Conservation (phyloP, 2,329 filamentous ascomycete species). For the Botrytis aclada region DNA sequence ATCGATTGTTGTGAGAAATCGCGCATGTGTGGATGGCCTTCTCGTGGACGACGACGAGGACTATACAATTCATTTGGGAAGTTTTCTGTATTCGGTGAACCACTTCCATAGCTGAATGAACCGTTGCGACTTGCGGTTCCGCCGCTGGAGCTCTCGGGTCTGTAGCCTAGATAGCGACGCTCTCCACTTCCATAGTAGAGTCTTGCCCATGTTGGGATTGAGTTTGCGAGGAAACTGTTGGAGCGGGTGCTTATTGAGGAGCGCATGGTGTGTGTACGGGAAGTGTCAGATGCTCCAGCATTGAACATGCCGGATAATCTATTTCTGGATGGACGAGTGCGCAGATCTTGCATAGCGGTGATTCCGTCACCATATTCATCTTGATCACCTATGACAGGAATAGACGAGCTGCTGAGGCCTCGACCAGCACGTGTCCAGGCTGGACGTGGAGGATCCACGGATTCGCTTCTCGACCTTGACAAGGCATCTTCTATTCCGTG, state of each 20-base stretch:
- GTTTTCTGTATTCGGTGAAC: constrained; percentile 50
- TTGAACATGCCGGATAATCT: constrained; percentile 52
- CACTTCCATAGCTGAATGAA: constrained; percentile 41
- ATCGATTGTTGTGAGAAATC: constrained; percentile 40
- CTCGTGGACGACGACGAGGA: constrained; percentile 45
- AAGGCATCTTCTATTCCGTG: constrained; percentile 29
- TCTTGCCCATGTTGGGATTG: constrained; percentile 48
- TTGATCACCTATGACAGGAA: constrained; percentile 52
- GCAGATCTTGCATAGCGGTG: constrained; percentile 54
- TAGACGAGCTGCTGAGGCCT: constrained; percentile 37
- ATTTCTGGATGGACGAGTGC: constrained; percentile 52
- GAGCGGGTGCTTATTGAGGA: constrained; percentile 43
- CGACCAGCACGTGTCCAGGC: constrained; percentile 42
- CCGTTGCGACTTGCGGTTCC: constrained; percentile 46
- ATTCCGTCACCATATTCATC: constrained; percentile 65
- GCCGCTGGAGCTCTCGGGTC: constrained; percentile 34
- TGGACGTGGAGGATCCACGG: constrained; percentile 50
- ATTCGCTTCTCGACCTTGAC: constrained; percentile 32
- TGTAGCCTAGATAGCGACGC: constrained; percentile 47
- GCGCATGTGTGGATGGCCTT: constrained; percentile 34
- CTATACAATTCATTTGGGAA: constrained; percentile 47
- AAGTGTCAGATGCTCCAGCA: constrained; percentile 44
- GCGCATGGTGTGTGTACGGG: constrained; percentile 36
- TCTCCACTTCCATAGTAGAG: constrained; percentile 71
- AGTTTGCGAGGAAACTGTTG: constrained; percentile 43